A percentile compares a stretch with the other conserved stretches of the same genome.
These are phyloP conservation scores for Penicillium sp. DNA, from an alignment of 2,329 filamentous ascomycete species.

Conservation along the genomic window DNA sequence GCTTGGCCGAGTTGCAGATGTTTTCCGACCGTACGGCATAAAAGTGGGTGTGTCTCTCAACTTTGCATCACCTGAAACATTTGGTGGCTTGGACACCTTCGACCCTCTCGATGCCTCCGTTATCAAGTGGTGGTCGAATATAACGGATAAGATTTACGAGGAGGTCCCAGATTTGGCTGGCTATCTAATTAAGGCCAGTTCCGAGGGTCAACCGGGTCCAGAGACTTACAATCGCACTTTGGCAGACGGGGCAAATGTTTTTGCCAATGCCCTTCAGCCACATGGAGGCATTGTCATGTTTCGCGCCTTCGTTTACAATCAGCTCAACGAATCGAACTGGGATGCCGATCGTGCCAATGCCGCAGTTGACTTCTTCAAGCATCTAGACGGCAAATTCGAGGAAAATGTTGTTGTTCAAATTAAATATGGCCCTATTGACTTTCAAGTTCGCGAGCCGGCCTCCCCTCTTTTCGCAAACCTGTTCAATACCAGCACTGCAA, in stretches of 20 bases:
- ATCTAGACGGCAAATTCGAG: slow-evolving; percentile 67
- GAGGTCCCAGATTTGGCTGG: slow-evolving; percentile 69
- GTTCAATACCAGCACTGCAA: slow-evolving; percentile 54
- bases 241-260: slow-evolving; percentile 70
- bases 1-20: slow-evolving; percentile 65
- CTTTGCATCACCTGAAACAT: slow-evolving; percentile 65
- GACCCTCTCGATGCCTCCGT: slow-evolving; percentile 67
- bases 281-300: slow-evolving; percentile 70
- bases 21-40: slow-evolving; percentile 69
- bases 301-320: slow-evolving; percentile 72
- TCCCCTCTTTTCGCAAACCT: slow-evolving; percentile 67
- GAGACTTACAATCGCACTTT: slow-evolving; percentile 72
- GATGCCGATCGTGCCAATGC: slow-evolving; percentile 71
- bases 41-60: slow-evolving; percentile 69
- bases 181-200: slow-evolving; percentile 73
- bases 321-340: slow-evolving; percentile 63
- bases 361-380: slow-evolving; percentile 68
- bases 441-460: slow-evolving; percentile 70
- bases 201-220: slow-evolving; percentile 72
- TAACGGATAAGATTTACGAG: slow-evolving; percentile 63
- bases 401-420: slow-evolving; percentile 74
- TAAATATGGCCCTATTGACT: slow-evolving; percentile 76
- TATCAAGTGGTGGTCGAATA: slow-evolving; percentile 65
- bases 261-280: slow-evolving; percentile 62
- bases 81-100: slow-evolving; percentile 63